Conservation (phyloP, 2,329 filamentous ascomycete genomes). For the Sporothrix euskadiensis region DNA sequence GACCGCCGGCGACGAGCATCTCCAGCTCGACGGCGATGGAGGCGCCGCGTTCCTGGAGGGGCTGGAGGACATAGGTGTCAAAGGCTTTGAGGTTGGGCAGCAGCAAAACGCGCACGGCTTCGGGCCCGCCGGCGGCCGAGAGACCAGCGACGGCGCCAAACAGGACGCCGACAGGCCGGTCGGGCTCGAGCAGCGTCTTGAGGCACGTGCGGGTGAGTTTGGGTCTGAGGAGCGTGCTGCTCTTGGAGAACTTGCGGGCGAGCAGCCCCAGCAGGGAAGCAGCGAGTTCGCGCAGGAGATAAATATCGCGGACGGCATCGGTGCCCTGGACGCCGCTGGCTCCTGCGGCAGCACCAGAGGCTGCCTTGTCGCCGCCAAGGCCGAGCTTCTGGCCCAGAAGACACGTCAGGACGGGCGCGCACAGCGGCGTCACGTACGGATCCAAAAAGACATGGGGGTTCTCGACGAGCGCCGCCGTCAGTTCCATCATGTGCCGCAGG, state of each 20-base stretch:
- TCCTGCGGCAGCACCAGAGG: slow-evolving; percentile 47
- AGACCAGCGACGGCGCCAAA: slow-evolving; percentile 87
- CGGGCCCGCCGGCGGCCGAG: slow-evolving; percentile 69
- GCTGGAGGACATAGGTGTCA: slow-evolving; percentile 55
- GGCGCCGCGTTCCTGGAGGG: slow-evolving; percentile 53
- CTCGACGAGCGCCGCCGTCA: slow-evolving; percentile 78
- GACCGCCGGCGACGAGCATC: slow-evolving; percentile 54
- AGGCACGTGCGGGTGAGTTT: slow-evolving; percentile 91
- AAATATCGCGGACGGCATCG: slow-evolving; percentile 62
- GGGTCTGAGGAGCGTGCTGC: slow-evolving; percentile 78
- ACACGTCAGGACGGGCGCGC: slow-evolving; percentile 88
- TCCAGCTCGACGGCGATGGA: slow-evolving; percentile 50
- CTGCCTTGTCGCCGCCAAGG: neutral
- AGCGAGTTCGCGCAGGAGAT: slow-evolving; percentile 79
- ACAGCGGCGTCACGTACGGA: slow-evolving; percentile 64
- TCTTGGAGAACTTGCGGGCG: slow-evolving; percentile 75
- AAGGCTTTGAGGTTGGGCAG: slow-evolving; percentile 58
- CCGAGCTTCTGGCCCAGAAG: slow-evolving; percentile 82
- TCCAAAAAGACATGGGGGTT: slow-evolving; percentile 77
- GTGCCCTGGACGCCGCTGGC: slow-evolving; percentile 45
- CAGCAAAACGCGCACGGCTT: slow-evolving; percentile 58
- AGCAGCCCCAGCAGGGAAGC: slow-evolving; percentile 79
- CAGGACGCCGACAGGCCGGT: slow-evolving; percentile 77
- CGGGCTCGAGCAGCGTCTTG: slow-evolving; percentile 86
- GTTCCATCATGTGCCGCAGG: slow-evolving; percentile 87